Conservation (phyloP, 257 asterid genomes). For the Solanum phureja region DNA sequence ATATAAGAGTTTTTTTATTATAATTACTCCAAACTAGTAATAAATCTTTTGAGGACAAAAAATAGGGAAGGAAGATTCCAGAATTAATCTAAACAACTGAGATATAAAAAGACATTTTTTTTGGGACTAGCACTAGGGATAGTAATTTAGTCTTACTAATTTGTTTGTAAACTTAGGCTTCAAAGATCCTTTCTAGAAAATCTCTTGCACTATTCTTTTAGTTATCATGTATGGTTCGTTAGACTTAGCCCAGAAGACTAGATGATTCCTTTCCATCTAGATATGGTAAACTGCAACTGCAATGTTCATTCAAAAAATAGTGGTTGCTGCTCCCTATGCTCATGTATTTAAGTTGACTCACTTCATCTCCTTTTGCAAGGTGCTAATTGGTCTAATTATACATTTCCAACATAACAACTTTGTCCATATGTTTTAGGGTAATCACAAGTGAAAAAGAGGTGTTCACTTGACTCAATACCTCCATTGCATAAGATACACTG, state of each 20-base stretch:
- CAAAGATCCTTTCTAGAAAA: background rate
- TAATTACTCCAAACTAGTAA: background rate
- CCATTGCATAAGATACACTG: no score
- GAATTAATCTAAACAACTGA: background rate
- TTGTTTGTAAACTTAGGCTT: background rate
- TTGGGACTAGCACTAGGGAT: background rate
- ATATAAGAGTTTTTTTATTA: background rate
- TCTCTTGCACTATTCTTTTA: no score
- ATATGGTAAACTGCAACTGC: no score
- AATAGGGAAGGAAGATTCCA: background rate
- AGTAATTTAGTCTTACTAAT: background rate
- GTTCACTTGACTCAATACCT: background rate
- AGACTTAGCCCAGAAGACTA: background rate
- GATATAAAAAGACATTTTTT: background rate
- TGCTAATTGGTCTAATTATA: background rate
- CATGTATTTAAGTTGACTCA: background rate
- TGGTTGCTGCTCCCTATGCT: fast-evolving
- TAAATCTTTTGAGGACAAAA: background rate
- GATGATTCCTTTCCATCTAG: no score
- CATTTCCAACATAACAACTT: background rate
- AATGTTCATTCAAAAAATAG: background rate
- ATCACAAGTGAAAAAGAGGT: background rate
- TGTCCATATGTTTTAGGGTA: background rate
- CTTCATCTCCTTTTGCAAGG: background rate
- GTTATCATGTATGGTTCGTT: background rate